Conservation (phyloP, 345 rosid species). For the Citrus trifoliata region DNA sequence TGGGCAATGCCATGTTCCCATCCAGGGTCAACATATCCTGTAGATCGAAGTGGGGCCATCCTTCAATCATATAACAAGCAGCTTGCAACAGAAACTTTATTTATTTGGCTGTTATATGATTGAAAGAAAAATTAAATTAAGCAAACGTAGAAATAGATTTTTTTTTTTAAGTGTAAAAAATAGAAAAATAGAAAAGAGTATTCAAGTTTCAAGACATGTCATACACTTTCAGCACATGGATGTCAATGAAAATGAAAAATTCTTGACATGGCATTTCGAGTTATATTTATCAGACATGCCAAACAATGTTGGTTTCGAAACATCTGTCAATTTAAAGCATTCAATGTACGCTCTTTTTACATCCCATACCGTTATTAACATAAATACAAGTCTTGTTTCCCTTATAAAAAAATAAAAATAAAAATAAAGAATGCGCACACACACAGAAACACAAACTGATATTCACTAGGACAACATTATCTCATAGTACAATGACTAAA, state of each 20-base stretch:
- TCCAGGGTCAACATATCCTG: constrained; percentile 65
- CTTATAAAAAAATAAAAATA: background rate
- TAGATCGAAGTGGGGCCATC: constrained; percentile 62
- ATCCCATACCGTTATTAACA: background rate
- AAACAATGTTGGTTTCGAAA: background rate
- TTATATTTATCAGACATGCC: background rate
- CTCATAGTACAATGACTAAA: background rate
- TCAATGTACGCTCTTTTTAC: background rate
- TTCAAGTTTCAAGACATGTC: background rate
- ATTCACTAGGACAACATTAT: background rate
- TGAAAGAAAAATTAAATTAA: background rate
- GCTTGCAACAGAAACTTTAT: constrained; percentile 12
- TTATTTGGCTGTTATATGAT: constrained; percentile 16
- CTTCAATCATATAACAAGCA: constrained; percentile 35
- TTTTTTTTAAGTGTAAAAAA: too few species aligned
- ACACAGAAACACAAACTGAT: background rate
- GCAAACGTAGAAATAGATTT: background rate
- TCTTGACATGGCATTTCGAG: background rate
- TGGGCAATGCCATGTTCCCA: constrained; percentile 88
- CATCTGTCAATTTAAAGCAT: background rate
- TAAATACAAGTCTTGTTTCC: background rate
- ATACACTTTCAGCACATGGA: background rate
- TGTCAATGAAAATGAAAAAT: background rate
- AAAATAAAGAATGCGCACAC: background rate
- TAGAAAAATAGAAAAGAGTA: background rate